Conservation (phyloP, 768 basidiomycete genomes). For the Leccinum variicolor region DNA sequence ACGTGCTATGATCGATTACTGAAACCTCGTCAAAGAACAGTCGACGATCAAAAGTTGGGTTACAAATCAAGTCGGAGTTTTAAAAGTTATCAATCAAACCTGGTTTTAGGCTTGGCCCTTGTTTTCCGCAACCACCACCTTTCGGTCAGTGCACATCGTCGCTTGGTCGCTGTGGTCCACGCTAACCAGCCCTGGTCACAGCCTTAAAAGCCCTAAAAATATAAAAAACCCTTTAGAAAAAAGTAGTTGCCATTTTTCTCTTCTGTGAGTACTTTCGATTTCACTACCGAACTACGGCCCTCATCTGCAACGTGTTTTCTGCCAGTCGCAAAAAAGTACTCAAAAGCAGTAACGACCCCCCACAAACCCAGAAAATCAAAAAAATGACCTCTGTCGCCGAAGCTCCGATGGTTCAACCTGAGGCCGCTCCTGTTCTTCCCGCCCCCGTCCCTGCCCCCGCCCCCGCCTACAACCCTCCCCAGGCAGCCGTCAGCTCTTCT, state of each 20-base stretch:
- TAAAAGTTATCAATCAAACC: constrained; percentile 30
- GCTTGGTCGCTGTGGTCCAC: constrained; percentile 6
- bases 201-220: constrained; percentile 56
- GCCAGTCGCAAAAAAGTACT: constrained; percentile 70
- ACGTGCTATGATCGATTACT: neutral
- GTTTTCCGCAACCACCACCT: constrained; percentile 64
- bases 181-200: constrained; percentile 29
- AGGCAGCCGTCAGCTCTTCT: constrained; percentile 51
- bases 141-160: constrained; percentile 44
- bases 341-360: constrained; percentile 91
- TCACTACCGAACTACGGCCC: constrained; percentile 11
- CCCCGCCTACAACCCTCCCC: constrained; percentile 57
- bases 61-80: constrained; percentile 38
- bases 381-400: constrained; percentile 60
- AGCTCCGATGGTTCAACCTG: constrained; percentile 49
- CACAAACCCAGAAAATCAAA: constrained; percentile 48
- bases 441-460: constrained; percentile 29
- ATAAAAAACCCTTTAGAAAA: constrained; percentile 64
- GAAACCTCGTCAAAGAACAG: neutral
- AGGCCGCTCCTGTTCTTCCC: constrained; percentile 43
- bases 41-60: neutral
- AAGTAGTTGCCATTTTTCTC: constrained; percentile 76
- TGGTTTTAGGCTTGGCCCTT: constrained; percentile 19
- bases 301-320: constrained; percentile 9
- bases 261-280: constrained; percentile 48